Percentiles rank a stretch among this genome's conserved stretches.
Evolutionary conservation across 208 protist genomes (phyloP).

Genomic region (Trichomonas gallinae): DNA sequence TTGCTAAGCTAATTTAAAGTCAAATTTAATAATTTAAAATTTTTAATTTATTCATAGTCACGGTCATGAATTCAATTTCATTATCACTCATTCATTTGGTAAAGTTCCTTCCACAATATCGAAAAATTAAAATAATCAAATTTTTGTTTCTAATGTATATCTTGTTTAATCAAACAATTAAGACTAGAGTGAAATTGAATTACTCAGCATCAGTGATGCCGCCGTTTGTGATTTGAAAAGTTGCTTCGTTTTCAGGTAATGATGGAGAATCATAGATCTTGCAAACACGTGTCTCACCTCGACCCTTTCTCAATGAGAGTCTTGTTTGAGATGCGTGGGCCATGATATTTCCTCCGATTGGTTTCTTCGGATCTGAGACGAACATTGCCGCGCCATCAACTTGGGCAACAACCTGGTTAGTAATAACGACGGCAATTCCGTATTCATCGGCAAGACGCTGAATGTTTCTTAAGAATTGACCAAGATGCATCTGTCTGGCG

Average conservation of each 20-base stretch:
- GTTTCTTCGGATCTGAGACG: constrained; percentile 90
- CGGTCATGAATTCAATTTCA: no score
- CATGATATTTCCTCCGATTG: constrained; percentile 99
- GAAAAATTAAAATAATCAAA: no score
- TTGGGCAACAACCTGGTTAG: constrained; percentile 68
- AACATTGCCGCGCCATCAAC: constrained; percentile 44
- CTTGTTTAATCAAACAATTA: no score
- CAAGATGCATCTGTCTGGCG: constrained; percentile 90
- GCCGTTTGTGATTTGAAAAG: constrained; percentile 34
- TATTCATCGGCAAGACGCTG: constrained; percentile 91
- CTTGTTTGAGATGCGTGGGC: constrained; percentile 95
- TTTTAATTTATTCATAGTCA: no score
- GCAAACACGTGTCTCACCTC: constrained; percentile 91
- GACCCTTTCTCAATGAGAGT: constrained; percentile 91
- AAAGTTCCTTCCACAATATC: no score
- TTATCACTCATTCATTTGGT: no score
- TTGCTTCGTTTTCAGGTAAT: constrained; percentile 73
- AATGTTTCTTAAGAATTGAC: constrained; percentile 87
- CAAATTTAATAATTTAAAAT: no score
- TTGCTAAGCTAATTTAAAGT: no score
- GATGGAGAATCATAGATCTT: constrained; percentile 99
- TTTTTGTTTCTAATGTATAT: no score
- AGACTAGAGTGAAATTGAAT: not conserved
- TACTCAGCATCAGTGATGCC: constrained; percentile 34
- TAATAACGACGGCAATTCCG: constrained; percentile 93